phyloP scores from a whole-genome alignment of 2,329 filamentous ascomycete genomes.

The Clonostachys byssicola region DNA sequence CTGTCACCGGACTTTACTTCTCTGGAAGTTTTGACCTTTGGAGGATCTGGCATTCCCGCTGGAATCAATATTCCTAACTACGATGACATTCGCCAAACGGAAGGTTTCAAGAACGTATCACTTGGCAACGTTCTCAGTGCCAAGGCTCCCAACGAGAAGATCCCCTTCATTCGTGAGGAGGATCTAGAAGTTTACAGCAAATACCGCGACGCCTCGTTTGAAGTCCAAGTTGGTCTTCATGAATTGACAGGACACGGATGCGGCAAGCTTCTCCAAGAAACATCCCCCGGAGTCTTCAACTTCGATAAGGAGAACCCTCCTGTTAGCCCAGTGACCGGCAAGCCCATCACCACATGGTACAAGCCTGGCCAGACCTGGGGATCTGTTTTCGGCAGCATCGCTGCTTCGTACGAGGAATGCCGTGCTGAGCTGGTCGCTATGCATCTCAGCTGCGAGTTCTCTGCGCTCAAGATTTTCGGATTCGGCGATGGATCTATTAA shows the following conservation, averaged over 20 bases:
- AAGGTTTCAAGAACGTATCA: conserved; percentile 91
- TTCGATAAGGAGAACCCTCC: conserved; percentile 83
- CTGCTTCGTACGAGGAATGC: conserved; percentile 90
- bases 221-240: conserved; percentile 93
- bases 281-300: conserved; percentile 75
- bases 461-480: conserved; percentile 85
- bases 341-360: conserved; percentile 80
- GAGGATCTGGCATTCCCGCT: conserved; percentile 60
- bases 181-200: conserved; percentile 78
- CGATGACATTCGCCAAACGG: conserved; percentile 73
- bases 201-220: conserved; percentile 83
- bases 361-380: conserved; percentile 95
- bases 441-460: conserved; percentile 84
- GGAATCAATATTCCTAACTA: conserved; percentile 70
- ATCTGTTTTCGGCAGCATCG: conserved; percentile 82
- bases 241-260: conserved; percentile 88
- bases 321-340: conserved; percentile 71
- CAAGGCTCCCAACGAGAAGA: conserved; percentile 86
- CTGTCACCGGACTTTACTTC: conserved; percentile 94
- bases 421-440: conserved; percentile 92
- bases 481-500: conserved; percentile 75
- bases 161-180: conserved; percentile 79
- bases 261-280: conserved; percentile 91
- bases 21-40: conserved; percentile 83
- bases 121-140: conserved; percentile 90